Evolutionary conservation across 345 rosid species (phyloP).

Genomic region (Eucalyptus coolabah): DNA sequence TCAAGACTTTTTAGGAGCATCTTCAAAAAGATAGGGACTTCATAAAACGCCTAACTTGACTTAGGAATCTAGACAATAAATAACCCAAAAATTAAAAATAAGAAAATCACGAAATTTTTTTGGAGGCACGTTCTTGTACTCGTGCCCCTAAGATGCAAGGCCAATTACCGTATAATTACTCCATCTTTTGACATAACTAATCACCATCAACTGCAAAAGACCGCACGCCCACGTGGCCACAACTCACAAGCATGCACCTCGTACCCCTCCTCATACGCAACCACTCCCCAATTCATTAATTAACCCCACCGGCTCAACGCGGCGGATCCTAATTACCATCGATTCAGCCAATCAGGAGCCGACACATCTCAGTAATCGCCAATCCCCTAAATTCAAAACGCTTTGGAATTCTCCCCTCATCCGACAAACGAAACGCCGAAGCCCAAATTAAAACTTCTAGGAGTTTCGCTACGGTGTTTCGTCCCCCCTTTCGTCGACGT

Average conservation of each 20-base stretch:
- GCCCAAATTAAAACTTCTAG: background rate
- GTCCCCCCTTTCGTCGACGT: background rate
- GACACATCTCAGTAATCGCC: background rate
- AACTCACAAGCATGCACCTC: background rate
- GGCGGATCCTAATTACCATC: background rate
- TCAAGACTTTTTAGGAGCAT: background rate
- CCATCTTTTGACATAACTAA: background rate
- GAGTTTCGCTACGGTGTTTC: background rate
- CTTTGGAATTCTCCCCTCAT: background rate
- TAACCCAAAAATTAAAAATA: background rate
- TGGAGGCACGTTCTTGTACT: background rate
- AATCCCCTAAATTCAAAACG: background rate
- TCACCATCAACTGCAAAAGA: background rate
- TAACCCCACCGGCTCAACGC: background rate
- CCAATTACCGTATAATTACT: background rate
- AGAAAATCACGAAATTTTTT: background rate
- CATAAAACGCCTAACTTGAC: background rate
- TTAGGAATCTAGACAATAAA: background rate
- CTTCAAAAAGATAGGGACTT: background rate
- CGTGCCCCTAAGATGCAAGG: background rate
- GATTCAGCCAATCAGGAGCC: background rate
- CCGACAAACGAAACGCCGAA: background rate
- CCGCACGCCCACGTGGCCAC: background rate
- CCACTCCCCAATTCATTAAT: background rate
- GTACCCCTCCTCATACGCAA: background rate